Conservation (phyloP, 306 rosid species). For the Cicer chorassanicum region DNA sequence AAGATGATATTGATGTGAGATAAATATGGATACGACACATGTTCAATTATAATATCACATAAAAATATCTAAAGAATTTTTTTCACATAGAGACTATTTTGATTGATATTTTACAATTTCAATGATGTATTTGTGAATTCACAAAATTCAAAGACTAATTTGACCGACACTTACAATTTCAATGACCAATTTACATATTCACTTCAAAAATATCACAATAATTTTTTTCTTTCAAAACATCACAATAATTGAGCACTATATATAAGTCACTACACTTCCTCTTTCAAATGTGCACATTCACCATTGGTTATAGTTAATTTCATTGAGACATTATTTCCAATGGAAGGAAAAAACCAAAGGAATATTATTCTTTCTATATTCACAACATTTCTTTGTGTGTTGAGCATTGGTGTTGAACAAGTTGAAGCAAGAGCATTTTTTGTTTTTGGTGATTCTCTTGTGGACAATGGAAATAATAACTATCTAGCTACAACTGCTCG, state of each 20-base stretch:
- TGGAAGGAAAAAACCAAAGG: slow-evolving; percentile 18
- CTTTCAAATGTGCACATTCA: slow-evolving; percentile 1
- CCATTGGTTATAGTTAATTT: neutral
- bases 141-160: too few relatives aligned
- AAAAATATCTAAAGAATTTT: too few relatives aligned
- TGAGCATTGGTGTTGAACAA: slow-evolving; percentile 17
- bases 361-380: slow-evolving; percentile 10
- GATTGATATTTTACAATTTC: too few relatives aligned
- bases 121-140: too few relatives aligned
- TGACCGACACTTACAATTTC: too few relatives aligned
- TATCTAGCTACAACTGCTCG: slow-evolving; percentile 80
- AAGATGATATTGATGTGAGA: too few relatives aligned
- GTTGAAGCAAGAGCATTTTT: slow-evolving; percentile 66
- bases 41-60: too few relatives aligned
- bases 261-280: slow-evolving; percentile 31
- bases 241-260: slow-evolving; percentile 41
- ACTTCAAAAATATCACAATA: too few relatives aligned
- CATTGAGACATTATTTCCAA: neutral
- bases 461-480: slow-evolving; percentile 89
- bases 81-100: too few relatives aligned
- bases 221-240: neutral
- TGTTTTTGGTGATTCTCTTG: slow-evolving; percentile 91
- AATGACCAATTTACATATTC: too few relatives aligned
- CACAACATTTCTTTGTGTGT: neutral
- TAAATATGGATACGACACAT: too few relatives aligned